Percentiles rank a stretch among this genome's conserved stretches.
phyloP scores from a whole-genome alignment of 2,329 filamentous ascomycete species.

The Colletotrichum lentis region DNA sequence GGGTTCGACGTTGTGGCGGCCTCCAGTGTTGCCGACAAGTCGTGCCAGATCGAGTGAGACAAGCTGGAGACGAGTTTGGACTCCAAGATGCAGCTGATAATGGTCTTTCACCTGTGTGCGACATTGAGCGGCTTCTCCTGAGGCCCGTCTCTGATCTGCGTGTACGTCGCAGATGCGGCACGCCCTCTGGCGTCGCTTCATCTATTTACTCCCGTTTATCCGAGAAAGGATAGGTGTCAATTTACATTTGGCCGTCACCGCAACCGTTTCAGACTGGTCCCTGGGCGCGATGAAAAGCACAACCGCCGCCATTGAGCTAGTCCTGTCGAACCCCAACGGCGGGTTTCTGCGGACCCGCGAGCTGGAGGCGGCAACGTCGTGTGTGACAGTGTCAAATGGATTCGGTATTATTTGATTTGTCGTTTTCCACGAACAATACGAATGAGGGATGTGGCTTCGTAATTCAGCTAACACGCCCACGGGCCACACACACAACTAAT shows the following conservation, averaged over 20 bases:
- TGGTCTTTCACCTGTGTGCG: neutral
- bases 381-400: slow-evolving; percentile 1
- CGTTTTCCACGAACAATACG: neutral
- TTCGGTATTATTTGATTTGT: neutral
- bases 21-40: neutral
- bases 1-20: neutral
- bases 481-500: neutral
- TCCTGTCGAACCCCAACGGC: slow-evolving; percentile 14
- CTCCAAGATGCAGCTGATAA: neutral
- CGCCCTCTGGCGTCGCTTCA: neutral
- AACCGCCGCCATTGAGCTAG: neutral
- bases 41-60: neutral
- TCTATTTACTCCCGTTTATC: neutral
- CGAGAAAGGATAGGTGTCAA: neutral
- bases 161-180: neutral
- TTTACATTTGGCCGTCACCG: neutral
- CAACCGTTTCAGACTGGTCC: neutral
- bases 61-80: neutral
- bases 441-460: neutral
- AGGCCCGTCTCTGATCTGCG: neutral
- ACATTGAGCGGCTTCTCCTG: slow-evolving; percentile 3
- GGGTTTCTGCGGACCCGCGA: neutral
- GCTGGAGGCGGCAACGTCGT: neutral
- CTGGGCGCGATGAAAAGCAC: neutral
- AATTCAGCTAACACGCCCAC: neutral